Evolutionary conservation across 139 green algal species (phyloP).

Genomic region (Gonium pectorale): DNA sequence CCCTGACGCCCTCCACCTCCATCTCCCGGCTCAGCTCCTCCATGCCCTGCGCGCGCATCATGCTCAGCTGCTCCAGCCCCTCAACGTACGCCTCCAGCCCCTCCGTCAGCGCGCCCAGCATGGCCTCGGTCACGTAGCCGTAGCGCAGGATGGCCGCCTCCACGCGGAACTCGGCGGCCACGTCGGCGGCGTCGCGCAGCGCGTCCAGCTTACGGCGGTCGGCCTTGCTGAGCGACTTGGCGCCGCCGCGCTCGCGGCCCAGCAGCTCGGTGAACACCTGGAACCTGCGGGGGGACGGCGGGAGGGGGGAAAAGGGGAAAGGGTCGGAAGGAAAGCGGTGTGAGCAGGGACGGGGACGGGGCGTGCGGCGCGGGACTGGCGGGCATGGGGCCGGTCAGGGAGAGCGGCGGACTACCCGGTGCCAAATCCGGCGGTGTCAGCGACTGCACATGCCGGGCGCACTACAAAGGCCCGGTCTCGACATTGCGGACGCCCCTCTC

Average conservation of each 20-base stretch:
- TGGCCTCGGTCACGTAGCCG: slow-evolving; percentile 2
- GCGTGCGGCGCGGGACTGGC: too few species aligned
- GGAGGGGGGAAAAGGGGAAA: not conserved
- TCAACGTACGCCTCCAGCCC: slow-evolving; percentile 52
- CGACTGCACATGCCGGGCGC: too few species aligned
- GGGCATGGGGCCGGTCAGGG: too few species aligned
- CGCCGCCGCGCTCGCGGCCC: not conserved
- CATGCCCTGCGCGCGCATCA: slow-evolving; percentile 49
- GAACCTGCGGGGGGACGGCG: not conserved
- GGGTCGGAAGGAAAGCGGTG: too few species aligned
- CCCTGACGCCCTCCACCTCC: slow-evolving; percentile 36
- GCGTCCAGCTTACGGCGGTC: slow-evolving; percentile 34
- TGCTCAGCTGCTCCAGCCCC: slow-evolving; percentile 53
- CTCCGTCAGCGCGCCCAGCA: slow-evolving; percentile 38
- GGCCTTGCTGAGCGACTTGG: not conserved
- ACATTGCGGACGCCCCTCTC: too few species aligned
- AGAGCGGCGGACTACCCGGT: too few species aligned
- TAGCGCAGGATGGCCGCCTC: slow-evolving; percentile 43
- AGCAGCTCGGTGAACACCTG: slow-evolving; percentile 33
- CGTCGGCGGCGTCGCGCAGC: slow-evolving; percentile 16
- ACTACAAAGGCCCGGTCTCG: too few species aligned
- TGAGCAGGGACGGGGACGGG: too few species aligned
- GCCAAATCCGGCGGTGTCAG: too few species aligned
- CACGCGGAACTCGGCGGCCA: slow-evolving; percentile 8
- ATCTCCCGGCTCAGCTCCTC: slow-evolving; percentile 32